These are phyloP conservation scores for Miamiensis avidus DNA, from an alignment of 169 alveolate genomes.

Conservation along the genomic window DNA sequence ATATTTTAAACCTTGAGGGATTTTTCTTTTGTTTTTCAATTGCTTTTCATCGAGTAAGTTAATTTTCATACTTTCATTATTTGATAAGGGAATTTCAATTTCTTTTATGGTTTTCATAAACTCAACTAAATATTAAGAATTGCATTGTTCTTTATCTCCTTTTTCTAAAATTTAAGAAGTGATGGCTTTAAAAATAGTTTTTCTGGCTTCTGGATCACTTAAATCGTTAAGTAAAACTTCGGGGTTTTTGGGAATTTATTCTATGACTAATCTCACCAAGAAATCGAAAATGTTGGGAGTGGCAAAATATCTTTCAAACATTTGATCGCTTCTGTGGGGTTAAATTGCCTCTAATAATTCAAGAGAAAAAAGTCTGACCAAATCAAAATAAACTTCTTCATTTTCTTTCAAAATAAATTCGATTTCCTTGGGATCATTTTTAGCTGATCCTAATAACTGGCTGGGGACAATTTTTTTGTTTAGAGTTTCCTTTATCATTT, in stretches of 20 bases:
- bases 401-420: neutral
- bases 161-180: constrained; percentile 14
- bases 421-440: neutral
- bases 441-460: neutral
- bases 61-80: neutral
- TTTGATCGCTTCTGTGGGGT: neutral
- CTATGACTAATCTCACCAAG: neutral
- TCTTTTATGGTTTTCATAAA: neutral
- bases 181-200: neutral
- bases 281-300: neutral
- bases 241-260: neutral
- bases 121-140: neutral
- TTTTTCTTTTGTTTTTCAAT: constrained; percentile 28
- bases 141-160: constrained; percentile 9
- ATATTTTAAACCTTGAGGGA: constrained; percentile 58
- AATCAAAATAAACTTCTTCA: neutral
- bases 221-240: neutral
- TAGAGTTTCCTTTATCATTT: neutral
- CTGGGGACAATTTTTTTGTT: neutral
- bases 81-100: neutral
- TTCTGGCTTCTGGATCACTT: neutral
- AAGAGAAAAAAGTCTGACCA: neutral
- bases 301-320: neutral
- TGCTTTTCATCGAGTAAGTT: neutral
- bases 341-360: neutral